phyloP scores from a whole-genome alignment of 1,284 basidiomycete genomes.

The Sporisorium exsertum region DNA sequence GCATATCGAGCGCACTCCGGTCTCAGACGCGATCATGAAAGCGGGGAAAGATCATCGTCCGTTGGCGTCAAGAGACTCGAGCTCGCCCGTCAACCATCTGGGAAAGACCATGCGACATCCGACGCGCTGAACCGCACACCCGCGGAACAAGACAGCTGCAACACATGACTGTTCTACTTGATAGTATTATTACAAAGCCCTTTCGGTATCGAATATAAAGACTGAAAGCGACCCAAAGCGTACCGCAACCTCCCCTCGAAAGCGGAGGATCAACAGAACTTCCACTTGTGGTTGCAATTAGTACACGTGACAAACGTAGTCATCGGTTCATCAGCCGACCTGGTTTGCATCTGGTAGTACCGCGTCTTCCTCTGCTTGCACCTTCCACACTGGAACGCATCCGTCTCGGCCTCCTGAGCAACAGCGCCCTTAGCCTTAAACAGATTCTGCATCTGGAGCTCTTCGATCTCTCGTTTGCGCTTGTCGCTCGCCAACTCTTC shows the following conservation, averaged over 20 bases:
- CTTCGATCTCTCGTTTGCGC: constrained; percentile 82
- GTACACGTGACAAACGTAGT: constrained; percentile 67
- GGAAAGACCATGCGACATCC: no score
- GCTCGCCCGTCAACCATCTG: no score
- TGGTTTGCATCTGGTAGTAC: constrained; percentile 68
- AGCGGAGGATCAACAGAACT: constrained; percentile 54
- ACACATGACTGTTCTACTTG: neutral
- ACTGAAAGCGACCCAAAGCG: neutral
- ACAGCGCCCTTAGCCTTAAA: constrained; percentile 91
- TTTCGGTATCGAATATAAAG: no score
- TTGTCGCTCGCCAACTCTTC: constrained; percentile 96
- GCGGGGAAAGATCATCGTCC: no score
- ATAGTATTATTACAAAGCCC: constrained; percentile 15
- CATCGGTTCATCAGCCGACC: constrained; percentile 68
- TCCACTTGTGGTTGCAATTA: constrained; percentile 68
- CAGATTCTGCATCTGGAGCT: constrained; percentile 76
- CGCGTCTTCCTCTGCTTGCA: constrained; percentile 74
- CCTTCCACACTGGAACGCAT: constrained; percentile 94
- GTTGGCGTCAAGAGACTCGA: no score
- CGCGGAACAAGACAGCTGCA: neutral
- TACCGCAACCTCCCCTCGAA: no score
- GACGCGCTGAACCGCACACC: no score
- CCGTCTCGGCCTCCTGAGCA: constrained; percentile 87
- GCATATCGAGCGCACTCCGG: no score
- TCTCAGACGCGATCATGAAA: no score